phyloP scores from a whole-genome alignment of 2,329 filamentous ascomycete genomes.

The Monascus ruber region DNA sequence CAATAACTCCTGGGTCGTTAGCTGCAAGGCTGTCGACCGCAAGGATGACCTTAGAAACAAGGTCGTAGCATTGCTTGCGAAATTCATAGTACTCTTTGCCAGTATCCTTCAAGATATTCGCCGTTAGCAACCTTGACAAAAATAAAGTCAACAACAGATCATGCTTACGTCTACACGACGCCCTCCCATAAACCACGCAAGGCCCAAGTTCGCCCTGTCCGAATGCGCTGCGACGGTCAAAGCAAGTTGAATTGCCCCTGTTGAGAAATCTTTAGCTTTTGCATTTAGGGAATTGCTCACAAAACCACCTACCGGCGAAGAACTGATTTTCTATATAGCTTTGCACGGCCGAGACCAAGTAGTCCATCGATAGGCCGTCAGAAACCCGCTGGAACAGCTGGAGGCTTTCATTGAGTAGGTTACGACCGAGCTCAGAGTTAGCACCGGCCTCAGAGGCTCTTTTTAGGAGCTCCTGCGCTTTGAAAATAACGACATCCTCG shows the following conservation, averaged over 20 bases:
- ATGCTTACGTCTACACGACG: conserved; percentile 46
- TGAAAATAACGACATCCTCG: conserved; percentile 96
- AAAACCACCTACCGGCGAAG: conserved; percentile 53
- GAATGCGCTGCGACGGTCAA: conserved; percentile 71
- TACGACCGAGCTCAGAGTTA: conserved; percentile 65
- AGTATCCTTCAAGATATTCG: conserved; percentile 44
- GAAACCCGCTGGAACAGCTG: conserved; percentile 83
- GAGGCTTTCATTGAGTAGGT: conserved; percentile 77
- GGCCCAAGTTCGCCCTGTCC: conserved; percentile 75
- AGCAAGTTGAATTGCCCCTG: conserved; percentile 72
- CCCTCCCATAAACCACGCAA: conserved; percentile 79
- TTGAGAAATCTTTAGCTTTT: conserved; percentile 5
- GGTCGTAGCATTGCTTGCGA: conserved; percentile 68
- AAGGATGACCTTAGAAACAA: conserved; percentile 73
- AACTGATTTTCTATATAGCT: conserved; percentile 77
- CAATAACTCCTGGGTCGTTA: conserved; percentile 58
- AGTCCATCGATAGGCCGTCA: conserved; percentile 65
- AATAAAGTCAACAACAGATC: neutral
- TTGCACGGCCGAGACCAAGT: conserved; percentile 63
- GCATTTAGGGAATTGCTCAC: conserved; percentile 1
- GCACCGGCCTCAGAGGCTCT: conserved; percentile 67
- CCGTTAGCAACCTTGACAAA: conserved; percentile 6
- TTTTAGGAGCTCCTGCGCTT: conserved; percentile 90
- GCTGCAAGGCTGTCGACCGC: conserved; percentile 63
- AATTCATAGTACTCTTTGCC: conserved; percentile 57